Evolutionary conservation across 805 yeast genomes (phyloP), one percentile per base, ranked within the genome.

Genomic region (Lachancea kluyveri): DNA sequence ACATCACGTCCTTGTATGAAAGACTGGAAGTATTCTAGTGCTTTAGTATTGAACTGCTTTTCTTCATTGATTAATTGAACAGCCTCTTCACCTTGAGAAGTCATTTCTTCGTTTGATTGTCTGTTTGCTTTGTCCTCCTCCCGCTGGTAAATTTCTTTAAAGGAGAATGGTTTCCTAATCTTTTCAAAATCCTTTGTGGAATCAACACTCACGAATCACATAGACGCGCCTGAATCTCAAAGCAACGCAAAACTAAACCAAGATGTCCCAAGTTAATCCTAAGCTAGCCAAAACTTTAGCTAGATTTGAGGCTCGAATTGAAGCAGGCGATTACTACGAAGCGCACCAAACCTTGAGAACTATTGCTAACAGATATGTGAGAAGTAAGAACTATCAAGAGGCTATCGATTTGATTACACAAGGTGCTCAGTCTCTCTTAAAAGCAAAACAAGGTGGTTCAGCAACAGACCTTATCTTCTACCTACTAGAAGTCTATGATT

Each of bases 321-420:
- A 70, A 30, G 70, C 70, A 30, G 85, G 84, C 3, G 82, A 87
- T 34, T 86, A 70, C 61, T 90, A 90, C 54, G 98, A 92, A 54
- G 97, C 97, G 0, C 96, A 90, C 55, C 97, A 92, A 58, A 88
- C 95, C 0, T 68, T 92, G 31, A 68, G 96, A 50, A 86, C 97
- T 5, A 82, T 90, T 33, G 83, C 84, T 24, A 87, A 87, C 44
- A 69, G 98, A 52, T 81, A 83, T 50, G 79, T 82, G 25, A 74
- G 83, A 41, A 53, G 77, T 15, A 74, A 75, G 39, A 74, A 79
- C 37, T 84, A 70, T 53, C 62, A 59, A 3, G 79, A 80, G 23
- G 95, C 96, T 7, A 68, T 75, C 31, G 87, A 82, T 29, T 61
- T 87, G 35, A 66, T 90, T 19, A 74, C 74, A 46, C 76, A 77